phyloP scores from a whole-genome alignment of 2,329 filamentous ascomycete genomes.

The Geosmithia morbida region DNA sequence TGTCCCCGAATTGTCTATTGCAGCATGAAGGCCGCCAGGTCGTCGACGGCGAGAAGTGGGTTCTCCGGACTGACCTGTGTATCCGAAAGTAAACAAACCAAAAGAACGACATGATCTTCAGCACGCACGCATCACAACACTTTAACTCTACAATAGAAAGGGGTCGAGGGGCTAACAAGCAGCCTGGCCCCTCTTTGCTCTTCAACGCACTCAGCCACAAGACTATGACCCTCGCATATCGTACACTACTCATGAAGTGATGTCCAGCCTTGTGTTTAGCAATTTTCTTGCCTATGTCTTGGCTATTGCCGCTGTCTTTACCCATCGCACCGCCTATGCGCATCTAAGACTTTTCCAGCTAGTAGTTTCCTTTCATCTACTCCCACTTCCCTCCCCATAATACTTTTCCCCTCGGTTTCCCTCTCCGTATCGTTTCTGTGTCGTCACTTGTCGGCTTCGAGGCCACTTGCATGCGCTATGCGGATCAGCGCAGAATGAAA shows the following conservation, averaged over 20 bases:
- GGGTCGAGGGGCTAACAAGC: no score
- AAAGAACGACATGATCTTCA: neutral
- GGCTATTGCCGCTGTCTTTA: no score
- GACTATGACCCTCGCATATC: neutral
- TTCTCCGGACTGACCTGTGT: slow-evolving; percentile 72
- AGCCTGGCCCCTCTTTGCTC: no score
- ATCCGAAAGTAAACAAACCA: slow-evolving; percentile 25
- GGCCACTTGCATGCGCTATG: slow-evolving; percentile 8
- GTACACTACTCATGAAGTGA: neutral
- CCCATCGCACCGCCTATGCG: no score
- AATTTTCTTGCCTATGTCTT: neutral
- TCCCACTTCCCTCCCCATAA: no score
- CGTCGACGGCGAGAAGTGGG: slow-evolving; percentile 73
- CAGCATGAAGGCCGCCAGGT: slow-evolving; percentile 77
- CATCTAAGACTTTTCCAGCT: no score
- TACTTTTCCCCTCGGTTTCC: no score
- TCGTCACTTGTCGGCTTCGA: neutral
- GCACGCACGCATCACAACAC: neutral
- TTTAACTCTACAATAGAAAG: no score
- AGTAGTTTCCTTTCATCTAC: no score
- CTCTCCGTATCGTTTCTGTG: no score
- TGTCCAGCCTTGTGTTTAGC: neutral
- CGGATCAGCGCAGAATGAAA: slow-evolving; percentile 47
- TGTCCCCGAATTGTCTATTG: neutral
- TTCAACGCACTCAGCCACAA: no score